These are phyloP conservation scores for Biscutella laevigata DNA, from an alignment of 441 rosid species.

Conservation along the genomic window DNA sequence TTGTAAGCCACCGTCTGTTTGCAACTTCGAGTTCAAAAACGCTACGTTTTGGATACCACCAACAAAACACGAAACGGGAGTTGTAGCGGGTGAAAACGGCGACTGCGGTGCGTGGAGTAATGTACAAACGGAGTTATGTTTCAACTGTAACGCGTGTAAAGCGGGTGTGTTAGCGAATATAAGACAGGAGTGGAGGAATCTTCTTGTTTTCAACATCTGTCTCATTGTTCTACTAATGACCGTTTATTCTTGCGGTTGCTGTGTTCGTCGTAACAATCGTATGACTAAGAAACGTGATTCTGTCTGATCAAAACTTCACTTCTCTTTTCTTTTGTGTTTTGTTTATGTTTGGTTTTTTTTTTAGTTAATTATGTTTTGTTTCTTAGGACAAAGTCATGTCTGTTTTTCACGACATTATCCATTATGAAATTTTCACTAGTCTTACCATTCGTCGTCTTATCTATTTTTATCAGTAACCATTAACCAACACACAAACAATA, in stretches of 20 bases:
- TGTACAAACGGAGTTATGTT: constrained; percentile 48
- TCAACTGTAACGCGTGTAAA: constrained; percentile 53
- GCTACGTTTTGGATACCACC: constrained; percentile 36
- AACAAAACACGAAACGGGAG: constrained; percentile 23
- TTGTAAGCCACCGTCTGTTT: constrained; percentile 58
- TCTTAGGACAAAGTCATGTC: background rate
- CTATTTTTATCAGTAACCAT: constrained; percentile 20
- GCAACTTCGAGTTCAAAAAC: constrained; percentile 43
- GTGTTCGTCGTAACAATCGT: constrained; percentile 39
- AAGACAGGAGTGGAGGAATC: constrained; percentile 47
- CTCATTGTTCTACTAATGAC: constrained; percentile 30
- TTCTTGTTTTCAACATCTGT: constrained; percentile 32
- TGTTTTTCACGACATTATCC: background rate
- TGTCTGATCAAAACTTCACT: background rate
- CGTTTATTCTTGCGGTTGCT: constrained; percentile 39
- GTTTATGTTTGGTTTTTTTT: background rate
- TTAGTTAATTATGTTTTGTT: constrained; percentile 3
- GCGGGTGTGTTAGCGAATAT: constrained; percentile 54
- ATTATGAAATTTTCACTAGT: background rate
- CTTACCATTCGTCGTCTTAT: background rate
- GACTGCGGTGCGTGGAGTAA: constrained; percentile 61
- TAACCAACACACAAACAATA: background rate
- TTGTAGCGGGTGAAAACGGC: constrained; percentile 13
- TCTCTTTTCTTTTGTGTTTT: background rate
- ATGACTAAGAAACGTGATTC: background rate